Evolutionary conservation across 1,284 basidiomycete genomes (phyloP).

Genomic region (Trametes hirsuta): DNA sequence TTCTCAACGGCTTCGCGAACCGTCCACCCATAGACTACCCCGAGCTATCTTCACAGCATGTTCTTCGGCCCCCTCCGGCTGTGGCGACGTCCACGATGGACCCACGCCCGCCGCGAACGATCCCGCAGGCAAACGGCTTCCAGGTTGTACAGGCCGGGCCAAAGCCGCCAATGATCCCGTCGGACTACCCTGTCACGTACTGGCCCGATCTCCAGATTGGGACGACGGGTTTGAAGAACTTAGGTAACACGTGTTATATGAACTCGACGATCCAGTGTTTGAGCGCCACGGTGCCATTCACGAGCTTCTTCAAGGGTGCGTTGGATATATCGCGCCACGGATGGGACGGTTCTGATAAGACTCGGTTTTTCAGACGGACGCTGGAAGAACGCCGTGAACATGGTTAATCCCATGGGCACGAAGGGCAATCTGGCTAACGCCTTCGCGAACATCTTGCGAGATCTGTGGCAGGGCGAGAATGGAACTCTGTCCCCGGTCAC

Average conservation of each 20-base stretch:
- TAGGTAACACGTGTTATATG: slow-evolving; percentile 99
- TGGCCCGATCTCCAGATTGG: slow-evolving; percentile 83
- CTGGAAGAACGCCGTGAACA: slow-evolving; percentile 90
- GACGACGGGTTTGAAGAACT: slow-evolving; percentile 89
- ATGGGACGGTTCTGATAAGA: no score
- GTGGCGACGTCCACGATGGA: slow-evolving; percentile 70
- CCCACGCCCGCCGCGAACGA: slow-evolving; percentile 50
- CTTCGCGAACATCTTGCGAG: slow-evolving; percentile 83
- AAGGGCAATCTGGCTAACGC: slow-evolving; percentile 85
- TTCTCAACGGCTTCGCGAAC: slow-evolving; percentile 51
- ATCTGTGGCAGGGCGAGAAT: slow-evolving; percentile 89
- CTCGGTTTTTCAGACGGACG: slow-evolving; percentile 65
- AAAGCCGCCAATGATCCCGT: slow-evolving; percentile 62
- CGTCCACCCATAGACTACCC: slow-evolving; percentile 81
- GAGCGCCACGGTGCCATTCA: slow-evolving; percentile 89
- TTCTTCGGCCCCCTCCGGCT: slow-evolving; percentile 77
- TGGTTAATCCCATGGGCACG: slow-evolving; percentile 86
- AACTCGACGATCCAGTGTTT: slow-evolving; percentile 97
- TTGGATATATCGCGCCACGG: background rate
- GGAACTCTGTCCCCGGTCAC: slow-evolving; percentile 83
- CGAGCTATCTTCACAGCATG: slow-evolving; percentile 59
- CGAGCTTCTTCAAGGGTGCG: slow-evolving; percentile 86
- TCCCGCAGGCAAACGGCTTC: slow-evolving; percentile 34
- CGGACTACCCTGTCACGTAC: slow-evolving; percentile 77
- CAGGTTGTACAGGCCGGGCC: slow-evolving; percentile 35